Conservation (phyloP, 2,329 filamentous ascomycete species). For the Helminthosporium solani region DNA sequence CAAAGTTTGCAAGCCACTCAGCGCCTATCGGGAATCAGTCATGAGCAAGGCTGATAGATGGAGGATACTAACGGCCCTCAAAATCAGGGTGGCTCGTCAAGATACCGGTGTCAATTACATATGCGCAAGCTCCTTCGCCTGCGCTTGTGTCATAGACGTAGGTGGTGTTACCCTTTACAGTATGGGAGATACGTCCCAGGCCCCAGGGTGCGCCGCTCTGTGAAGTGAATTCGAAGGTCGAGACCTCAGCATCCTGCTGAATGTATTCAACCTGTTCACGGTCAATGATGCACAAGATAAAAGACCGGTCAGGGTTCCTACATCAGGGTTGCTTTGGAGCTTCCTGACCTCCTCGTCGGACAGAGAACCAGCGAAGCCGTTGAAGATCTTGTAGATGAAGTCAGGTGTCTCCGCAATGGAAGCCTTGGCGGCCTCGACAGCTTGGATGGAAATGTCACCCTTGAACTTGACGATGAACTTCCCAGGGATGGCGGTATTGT, state of each 20-base stretch:
- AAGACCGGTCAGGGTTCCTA: conserved; percentile 5
- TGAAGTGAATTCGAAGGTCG: conserved; percentile 28
- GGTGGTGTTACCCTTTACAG: conserved; percentile 25
- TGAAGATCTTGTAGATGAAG: conserved; percentile 41
- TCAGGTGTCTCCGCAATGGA: conserved; percentile 21
- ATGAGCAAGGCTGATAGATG: not conserved
- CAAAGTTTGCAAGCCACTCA: conserved; percentile 27
- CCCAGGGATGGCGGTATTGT: conserved; percentile 32
- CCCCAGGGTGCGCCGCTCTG: conserved; percentile 44
- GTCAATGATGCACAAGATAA: not conserved
- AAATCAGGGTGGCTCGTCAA: conserved; percentile 51
- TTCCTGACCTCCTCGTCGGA: conserved; percentile 25
- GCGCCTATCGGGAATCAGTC: conserved; percentile 20
- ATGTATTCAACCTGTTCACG: conserved; percentile 36
- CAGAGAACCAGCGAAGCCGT: conserved; percentile 39
- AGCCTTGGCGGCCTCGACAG: conserved; percentile 20
- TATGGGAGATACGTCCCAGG: conserved; percentile 42
- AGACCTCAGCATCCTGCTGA: conserved; percentile 35
- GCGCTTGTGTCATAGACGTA: conserved; percentile 43
- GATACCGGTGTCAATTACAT: conserved; percentile 67
- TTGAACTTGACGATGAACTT: conserved; percentile 51
- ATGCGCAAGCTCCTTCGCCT: conserved; percentile 51
- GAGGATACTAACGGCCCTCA: conserved; percentile 32
- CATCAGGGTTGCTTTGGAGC: conserved; percentile 23
- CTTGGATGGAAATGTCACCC: conserved; percentile 22